Evolutionary conservation across 768 basidiomycete species (phyloP), one percentile per base, ranked within the genome.

Genomic region (Sarcomyxa edulis): DNA sequence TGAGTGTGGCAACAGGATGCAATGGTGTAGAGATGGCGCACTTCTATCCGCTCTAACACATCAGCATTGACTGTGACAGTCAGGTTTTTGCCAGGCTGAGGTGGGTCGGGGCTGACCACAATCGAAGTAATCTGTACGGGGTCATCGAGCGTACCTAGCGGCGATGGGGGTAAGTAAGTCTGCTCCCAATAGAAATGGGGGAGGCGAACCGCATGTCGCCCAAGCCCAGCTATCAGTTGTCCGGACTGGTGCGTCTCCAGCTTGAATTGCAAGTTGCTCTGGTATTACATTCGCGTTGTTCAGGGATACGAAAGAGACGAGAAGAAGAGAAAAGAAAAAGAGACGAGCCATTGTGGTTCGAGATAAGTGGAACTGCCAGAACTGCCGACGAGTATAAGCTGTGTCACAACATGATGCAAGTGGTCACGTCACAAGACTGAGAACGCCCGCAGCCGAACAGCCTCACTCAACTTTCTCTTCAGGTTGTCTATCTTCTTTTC

Each of bases 41-140:
- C 94, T 66, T 85, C 71, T 45, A 98, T 78, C 5, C 49, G 56
- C 39, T 79, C 58, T 6, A 58, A 48, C 2, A 81, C 85, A 3
- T 49, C 53, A 3, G 81, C 95, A 5, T 66, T 65, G 12, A 86
- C 94, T 4, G 63, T 82, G 45, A 99, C 83, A n/a, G 90, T 94
- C 50, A 99, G 62, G 48, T 91, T 73, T 53, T 88, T 49, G 4
- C 96, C 96, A 4, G 93, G 89, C 50, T 78, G 56, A 1, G 96
- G 96, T 22, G 95, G 94, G 52, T 97, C 90, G 0, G 96, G 96
- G 11, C 64, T 72, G 26, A 97, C 67, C 2, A 54, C 40, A 40
- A 97, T 81, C n/a, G 76, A 81, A 14, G 85, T 52, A 37, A 97
- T 65, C 48, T 83, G 72, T 42, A 90, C 56, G 4, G 64, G 46